These are phyloP conservation scores for Myriosclerotinia curreyana DNA, from an alignment of 2,329 filamentous ascomycete genomes.

Conservation along the genomic window DNA sequence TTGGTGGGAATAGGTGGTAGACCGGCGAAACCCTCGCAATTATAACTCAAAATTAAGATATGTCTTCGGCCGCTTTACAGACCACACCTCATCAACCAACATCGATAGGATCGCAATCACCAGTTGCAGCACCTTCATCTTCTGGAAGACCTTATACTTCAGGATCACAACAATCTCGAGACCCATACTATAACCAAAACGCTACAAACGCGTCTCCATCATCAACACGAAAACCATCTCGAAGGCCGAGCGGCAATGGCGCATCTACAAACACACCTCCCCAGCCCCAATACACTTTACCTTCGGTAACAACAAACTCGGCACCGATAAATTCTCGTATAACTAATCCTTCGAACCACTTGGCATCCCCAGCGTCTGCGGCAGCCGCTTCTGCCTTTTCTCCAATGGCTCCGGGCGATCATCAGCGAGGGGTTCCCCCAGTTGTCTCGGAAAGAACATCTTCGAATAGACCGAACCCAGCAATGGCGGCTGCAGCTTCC, in stretches of 20 bases:
- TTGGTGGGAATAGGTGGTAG: conserved; percentile 43
- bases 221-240: conserved; percentile 51
- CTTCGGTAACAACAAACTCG: conserved; percentile 28
- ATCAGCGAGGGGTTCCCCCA: conserved; percentile 62
- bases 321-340: conserved; percentile 26
- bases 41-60: conserved; percentile 42
- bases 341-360: conserved; percentile 38
- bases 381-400: conserved; percentile 41
- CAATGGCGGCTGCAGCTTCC: conserved; percentile 37
- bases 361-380: no score
- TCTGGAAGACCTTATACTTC: conserved; percentile 53
- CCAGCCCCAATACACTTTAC: conserved; percentile 36
- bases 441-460: conserved; percentile 79
- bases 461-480: conserved; percentile 51
- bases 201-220: conserved; percentile 46
- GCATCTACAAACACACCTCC: conserved; percentile 37
- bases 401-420: conserved; percentile 44
- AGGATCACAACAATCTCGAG: conserved; percentile 52
- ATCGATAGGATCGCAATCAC: conserved; percentile 47
- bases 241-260: conserved; percentile 52
- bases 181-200: conserved; percentile 50
- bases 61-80: conserved; percentile 64
- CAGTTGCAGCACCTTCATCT: conserved; percentile 45
- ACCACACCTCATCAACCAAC: conserved; percentile 54
- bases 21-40: conserved; percentile 35